Evolutionary conservation across 78 protist species (phyloP).

Genomic region (Dictyostelium capitatum): DNA sequence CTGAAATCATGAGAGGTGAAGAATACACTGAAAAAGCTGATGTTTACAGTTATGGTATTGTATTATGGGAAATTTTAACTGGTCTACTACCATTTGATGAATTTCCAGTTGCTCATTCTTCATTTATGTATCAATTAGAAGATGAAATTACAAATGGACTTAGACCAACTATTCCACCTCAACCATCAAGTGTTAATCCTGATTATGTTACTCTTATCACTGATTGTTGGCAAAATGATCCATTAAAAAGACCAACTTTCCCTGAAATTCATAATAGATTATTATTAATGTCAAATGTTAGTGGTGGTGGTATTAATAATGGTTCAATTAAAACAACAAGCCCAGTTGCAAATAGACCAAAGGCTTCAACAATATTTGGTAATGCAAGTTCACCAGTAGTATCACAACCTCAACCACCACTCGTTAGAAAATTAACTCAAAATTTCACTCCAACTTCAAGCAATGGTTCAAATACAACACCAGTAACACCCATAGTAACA

Average conservation of each 20-base stretch:
- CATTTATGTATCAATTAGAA: conserved; percentile 74
- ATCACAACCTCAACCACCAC: conserved; percentile 18
- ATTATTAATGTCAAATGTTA: background rate
- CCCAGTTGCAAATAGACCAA: background rate
- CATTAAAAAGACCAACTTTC: conserved; percentile 71
- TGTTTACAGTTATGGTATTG: conserved; percentile 80
- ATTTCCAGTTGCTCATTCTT: conserved; percentile 76
- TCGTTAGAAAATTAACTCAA: conserved; percentile 14
- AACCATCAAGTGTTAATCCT: background rate
- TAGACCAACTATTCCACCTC: conserved; percentile 77
- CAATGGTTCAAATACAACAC: background rate
- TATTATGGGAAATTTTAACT: conserved; percentile 81
- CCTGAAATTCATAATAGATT: conserved; percentile 40
- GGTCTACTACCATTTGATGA: conserved; percentile 78
- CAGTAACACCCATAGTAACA: background rate
- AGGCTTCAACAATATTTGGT: background rate
- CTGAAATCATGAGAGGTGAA: conserved; percentile 84
- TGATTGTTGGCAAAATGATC: conserved; percentile 82
- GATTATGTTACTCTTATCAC: conserved; percentile 13
- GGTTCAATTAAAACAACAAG: background rate
- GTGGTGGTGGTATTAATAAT: background rate
- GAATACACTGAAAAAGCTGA: conserved; percentile 84
- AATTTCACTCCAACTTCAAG: background rate
- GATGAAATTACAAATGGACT: conserved; percentile 73
- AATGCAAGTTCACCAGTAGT: background rate